Conservation (phyloP, 176 grass and related monocot genomes). For the Rhynchospora tenuis region DNA sequence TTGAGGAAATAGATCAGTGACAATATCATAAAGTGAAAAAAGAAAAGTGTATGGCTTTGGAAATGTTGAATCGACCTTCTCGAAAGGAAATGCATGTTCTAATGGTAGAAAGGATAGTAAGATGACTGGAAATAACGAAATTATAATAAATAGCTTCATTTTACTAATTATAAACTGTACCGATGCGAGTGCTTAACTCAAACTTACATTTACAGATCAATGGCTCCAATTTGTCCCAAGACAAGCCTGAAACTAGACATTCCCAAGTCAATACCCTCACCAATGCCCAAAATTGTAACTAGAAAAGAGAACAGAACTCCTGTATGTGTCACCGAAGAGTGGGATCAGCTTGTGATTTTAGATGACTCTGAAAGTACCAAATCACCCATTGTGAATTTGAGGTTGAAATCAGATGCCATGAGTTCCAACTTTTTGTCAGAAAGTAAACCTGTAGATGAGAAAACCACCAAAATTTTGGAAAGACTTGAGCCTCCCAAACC, state of each 20-base stretch:
- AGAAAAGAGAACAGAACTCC: conserved; percentile 31
- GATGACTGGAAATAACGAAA: neutral
- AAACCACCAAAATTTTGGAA: conserved; percentile 78
- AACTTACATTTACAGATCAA: conserved; percentile 40
- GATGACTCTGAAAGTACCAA: conserved; percentile 32
- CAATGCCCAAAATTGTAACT: conserved; percentile 22
- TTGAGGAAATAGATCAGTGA: neutral
- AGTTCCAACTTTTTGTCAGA: conserved; percentile 21
- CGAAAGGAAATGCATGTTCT: neutral
- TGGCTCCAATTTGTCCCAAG: conserved; percentile 17
- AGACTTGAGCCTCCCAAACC: conserved; percentile 71
- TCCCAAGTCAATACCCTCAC: conserved; percentile 23
- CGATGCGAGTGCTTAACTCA: neutral
- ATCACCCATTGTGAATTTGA: conserved; percentile 25
- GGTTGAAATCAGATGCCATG: conserved; percentile 19
- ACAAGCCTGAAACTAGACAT: neutral
- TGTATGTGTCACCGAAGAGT: conserved; percentile 50
- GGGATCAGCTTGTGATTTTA: conserved; percentile 73
- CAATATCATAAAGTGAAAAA: neutral
- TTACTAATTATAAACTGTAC: neutral
- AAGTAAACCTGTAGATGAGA: conserved; percentile 59
- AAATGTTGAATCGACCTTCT: neutral
- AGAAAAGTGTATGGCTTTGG: neutral
- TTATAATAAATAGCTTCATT: neutral
- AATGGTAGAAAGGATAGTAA: neutral